Base-by-base conservation (phyloP, 2,329 filamentous ascomycete species). In the Paraconiothyrium brasiliense region DNA sequence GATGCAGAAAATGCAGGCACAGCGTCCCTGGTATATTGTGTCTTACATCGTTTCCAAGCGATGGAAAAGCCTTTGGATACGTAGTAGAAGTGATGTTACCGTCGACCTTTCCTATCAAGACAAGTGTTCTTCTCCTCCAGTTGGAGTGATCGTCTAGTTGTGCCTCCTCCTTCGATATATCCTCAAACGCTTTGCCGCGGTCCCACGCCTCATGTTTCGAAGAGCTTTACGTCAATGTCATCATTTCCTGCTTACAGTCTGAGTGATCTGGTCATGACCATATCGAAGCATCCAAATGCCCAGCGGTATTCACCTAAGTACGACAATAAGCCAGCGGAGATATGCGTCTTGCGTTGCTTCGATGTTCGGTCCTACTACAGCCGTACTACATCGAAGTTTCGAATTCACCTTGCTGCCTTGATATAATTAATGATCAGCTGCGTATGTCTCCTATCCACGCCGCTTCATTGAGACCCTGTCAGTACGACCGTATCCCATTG, bases 371-470 rank as follows among this genome's bases (percentile, higher is more conserved):
- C 11, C 8, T 7, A 56, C 10, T 16, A 9, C 16, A 4, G 14
- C 24, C 16, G 8, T 56, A 16, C 50, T 54, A 43, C 35, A 22
- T 10, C 13, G 24, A 14, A 16, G 54, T 27, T n/a, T 47, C 54
- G 20, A 37, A 9, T 27, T 7, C 37, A 16, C 6, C 14, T 35
- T 10, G 27, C 32, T 47, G 54, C 54, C 43, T 47, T 35, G 11
- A 35, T 10, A 24, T 11, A 4, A 16, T 41, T 13, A 6, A 11
- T 47, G 1, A n/a, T 37, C 10, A 32, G 1, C 27, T 37, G n/a
- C 47, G 43, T 55, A 22, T 55, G 52, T 8, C 39, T 35, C 32
- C 16, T 35, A 22, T 11, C n/a, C 34, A 27, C 43, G 54, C 54
- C 54, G 41, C 54, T 16, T 47, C 16, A 30, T 27, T 47, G 10